A percentile compares a stretch with the other conserved stretches of the same genome.
Evolutionary conservation across 2,329 filamentous ascomycete species (phyloP).

Genomic region (Anthostomella pinea): DNA sequence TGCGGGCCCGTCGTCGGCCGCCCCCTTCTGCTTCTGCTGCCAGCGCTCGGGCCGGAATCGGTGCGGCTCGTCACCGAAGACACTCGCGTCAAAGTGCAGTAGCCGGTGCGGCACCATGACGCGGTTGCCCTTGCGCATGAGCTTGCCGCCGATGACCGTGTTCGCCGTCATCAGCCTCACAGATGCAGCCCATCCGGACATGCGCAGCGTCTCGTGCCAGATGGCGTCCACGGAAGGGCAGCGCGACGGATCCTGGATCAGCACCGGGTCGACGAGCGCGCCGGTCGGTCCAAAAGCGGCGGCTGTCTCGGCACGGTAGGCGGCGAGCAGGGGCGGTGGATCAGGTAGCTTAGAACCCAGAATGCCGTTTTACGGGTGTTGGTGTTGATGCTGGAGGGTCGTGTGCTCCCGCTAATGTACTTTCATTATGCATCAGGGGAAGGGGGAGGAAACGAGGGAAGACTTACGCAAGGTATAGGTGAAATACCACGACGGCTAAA

Average conservation of each 20-base stretch:
- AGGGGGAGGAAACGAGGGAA: not conserved
- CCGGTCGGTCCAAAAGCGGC: slow-evolving; percentile 22
- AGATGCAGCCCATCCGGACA: slow-evolving; percentile 20
- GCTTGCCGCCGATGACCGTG: slow-evolving; percentile 26
- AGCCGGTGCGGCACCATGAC: slow-evolving; percentile 28
- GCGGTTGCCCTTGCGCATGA: slow-evolving; percentile 23
- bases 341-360: slow-evolving; percentile 26
- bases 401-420: too few species aligned
- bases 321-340: slow-evolving; percentile 18
- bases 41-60: slow-evolving; percentile 15
- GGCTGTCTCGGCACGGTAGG: slow-evolving; percentile 20
- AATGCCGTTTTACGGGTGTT: slow-evolving; percentile 28
- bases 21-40: slow-evolving; percentile 1
- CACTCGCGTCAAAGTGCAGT: slow-evolving; percentile 24
- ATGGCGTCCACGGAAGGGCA: slow-evolving; percentile 23
- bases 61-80: slow-evolving; percentile 13
- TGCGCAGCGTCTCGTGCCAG: slow-evolving; percentile 28
- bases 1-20: not conserved
- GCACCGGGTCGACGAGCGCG: slow-evolving; percentile 31
- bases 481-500: slow-evolving; percentile 17
- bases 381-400: slow-evolving; percentile 24
- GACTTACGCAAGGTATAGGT: slow-evolving; percentile 14
- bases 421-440: too few species aligned
- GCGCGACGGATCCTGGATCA: slow-evolving; percentile 26
- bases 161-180: slow-evolving; percentile 23